These are phyloP conservation scores for Sparassis latifolia DNA, from an alignment of 1,284 basidiomycete genomes.

Conservation along the genomic window DNA sequence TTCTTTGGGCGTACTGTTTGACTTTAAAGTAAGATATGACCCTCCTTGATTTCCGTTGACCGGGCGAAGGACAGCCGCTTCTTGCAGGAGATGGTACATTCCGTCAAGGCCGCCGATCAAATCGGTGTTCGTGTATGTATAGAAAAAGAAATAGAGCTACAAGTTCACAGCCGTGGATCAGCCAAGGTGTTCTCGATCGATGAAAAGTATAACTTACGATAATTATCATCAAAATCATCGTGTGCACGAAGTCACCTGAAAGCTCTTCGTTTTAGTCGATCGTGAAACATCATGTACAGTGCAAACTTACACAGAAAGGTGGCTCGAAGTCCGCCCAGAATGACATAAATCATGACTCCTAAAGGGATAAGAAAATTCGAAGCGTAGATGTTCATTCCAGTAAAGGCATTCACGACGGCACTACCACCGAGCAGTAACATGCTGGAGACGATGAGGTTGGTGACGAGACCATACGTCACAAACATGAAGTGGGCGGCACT, in stretches of 20 bases:
- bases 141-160: slow-evolving; percentile 18
- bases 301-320: slow-evolving; percentile 8
- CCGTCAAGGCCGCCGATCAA: slow-evolving; percentile 24
- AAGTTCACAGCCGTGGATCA: background rate
- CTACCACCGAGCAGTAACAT: slow-evolving; percentile 20
- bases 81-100: slow-evolving; percentile 26
- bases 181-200: slow-evolving; percentile 7
- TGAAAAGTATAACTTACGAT: slow-evolving; percentile 13
- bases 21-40: slow-evolving; percentile 33
- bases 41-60: slow-evolving; percentile 32
- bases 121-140: slow-evolving; percentile 23
- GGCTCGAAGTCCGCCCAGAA: slow-evolving; percentile 12
- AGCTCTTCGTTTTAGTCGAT: background rate
- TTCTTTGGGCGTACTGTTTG: slow-evolving; percentile 11
- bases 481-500: slow-evolving; percentile 4
- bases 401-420: slow-evolving; percentile 38
- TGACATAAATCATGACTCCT: slow-evolving; percentile 15
- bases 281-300: background rate
- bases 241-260: slow-evolving; percentile 26
- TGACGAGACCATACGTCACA: slow-evolving; percentile 24
- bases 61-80: slow-evolving; percentile 22
- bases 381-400: slow-evolving; percentile 37
- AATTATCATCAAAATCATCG: slow-evolving; percentile 27
- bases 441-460: slow-evolving; percentile 10
- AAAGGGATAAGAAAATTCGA: slow-evolving; percentile 15